Evolutionary conservation across 2,329 filamentous ascomycete genomes (phyloP).

Genomic region (Fusarium hainanense): DNA sequence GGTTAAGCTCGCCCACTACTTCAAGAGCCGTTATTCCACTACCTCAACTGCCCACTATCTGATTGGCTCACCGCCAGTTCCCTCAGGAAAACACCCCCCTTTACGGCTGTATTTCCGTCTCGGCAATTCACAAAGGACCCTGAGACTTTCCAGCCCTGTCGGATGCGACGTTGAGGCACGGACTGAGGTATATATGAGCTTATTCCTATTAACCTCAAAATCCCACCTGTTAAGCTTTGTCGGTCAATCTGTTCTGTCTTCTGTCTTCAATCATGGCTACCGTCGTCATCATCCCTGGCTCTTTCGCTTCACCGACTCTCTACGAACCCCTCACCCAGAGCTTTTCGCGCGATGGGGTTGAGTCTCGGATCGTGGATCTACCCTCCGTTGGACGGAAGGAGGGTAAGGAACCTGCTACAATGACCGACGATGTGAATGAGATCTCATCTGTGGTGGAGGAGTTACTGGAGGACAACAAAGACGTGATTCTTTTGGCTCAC

Average conservation of each 20-base stretch:
- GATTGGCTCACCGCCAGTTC: neutral
- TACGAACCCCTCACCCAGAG: neutral
- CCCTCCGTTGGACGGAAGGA: slow-evolving; percentile 15
- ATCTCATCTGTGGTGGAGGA: neutral
- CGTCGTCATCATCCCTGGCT: slow-evolving; percentile 16
- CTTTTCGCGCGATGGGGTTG: neutral
- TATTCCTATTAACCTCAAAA: neutral
- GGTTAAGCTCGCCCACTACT: neutral
- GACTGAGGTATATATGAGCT: slow-evolving; percentile 1
- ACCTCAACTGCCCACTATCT: neutral
- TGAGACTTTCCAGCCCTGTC: neutral
- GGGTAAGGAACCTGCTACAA: neutral
- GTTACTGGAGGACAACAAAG: neutral
- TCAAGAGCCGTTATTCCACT: neutral
- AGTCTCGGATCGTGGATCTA: neutral
- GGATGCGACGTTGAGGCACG: slow-evolving; percentile 3
- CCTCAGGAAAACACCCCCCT: neutral
- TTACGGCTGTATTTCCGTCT: neutral
- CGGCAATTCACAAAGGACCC: neutral
- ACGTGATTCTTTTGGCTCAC: slow-evolving; percentile 9
- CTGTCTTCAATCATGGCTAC: neutral
- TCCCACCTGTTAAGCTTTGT: neutral
- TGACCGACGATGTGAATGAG: slow-evolving; percentile 12
- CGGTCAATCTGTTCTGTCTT: neutral
- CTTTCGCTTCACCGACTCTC: slow-evolving; percentile 1